These are phyloP conservation scores for Pyrenochaeta sp. DNA, from an alignment of 2,329 filamentous ascomycete species.

Conservation along the genomic window DNA sequence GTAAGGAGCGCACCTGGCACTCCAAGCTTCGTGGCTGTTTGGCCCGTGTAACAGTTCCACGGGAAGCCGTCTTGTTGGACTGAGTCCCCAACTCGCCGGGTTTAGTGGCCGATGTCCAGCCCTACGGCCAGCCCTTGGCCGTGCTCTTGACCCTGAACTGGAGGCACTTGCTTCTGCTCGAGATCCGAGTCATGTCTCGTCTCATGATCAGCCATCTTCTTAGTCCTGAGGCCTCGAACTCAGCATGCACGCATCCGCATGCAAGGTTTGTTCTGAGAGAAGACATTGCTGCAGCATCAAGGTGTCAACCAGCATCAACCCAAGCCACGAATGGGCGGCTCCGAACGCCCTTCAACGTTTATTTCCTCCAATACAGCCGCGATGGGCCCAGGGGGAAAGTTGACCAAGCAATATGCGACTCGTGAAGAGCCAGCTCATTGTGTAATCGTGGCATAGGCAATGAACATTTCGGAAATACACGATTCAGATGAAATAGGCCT, in stretches of 20 bases:
- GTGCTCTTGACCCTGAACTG: conserved; percentile 15
- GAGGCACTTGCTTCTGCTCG: conserved; percentile 11
- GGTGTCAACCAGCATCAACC: conserved; percentile 1
- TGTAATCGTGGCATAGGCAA: conserved; percentile 6
- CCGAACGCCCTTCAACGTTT: not conserved
- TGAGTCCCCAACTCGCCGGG: conserved; percentile 18
- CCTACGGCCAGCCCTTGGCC: conserved; percentile 16
- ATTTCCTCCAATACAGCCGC: not conserved
- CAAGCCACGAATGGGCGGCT: conserved; percentile 7
- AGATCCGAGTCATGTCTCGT: conserved; percentile 4
- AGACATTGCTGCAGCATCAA: not conserved
- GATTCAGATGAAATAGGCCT: not conserved
- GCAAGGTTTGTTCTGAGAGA: conserved; percentile 1
- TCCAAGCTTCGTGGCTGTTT: conserved; percentile 28
- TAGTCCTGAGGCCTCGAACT: not conserved
- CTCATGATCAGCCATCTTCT: not conserved
- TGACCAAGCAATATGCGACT: conserved; percentile 3
- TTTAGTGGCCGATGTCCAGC: conserved; percentile 12
- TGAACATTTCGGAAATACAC: conserved; percentile 1
- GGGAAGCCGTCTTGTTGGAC: conserved; percentile 11
- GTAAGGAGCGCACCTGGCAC: conserved; percentile 19
- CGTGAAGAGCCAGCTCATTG: conserved; percentile 5
- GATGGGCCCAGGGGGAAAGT: not conserved
- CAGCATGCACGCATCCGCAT: conserved; percentile 7
- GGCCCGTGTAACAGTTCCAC: conserved; percentile 21